Base-by-base conservation (phyloP, 164 flowering plant genomes). In the Berberis thunbergii region DNA sequence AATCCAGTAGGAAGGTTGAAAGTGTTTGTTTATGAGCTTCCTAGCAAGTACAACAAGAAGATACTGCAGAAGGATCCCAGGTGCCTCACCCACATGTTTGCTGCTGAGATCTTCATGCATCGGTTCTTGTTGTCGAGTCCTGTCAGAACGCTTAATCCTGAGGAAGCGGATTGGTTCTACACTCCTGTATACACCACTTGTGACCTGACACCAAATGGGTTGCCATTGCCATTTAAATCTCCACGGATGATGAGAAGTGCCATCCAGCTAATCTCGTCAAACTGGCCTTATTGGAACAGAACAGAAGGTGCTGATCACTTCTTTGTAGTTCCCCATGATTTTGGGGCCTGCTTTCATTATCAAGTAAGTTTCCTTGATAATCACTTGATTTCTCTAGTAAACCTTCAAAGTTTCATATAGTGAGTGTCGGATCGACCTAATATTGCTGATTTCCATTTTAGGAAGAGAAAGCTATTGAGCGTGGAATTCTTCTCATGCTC, bases 171-270 rank as follows among this genome's bases (percentile, higher is more conserved):
- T 77, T 93, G 98, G 97, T 88, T 93, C 64, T 93, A 88, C 66
- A 87, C 94, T 7, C 98, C 97, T 71, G 96, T 93, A 11, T 93
- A 93, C 75, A 77, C 94, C 38, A 93, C 98, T 41, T 93, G 98
- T 62, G 96, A 93, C 66, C 77, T 93, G 52, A 90, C 97, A 1
- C 97, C 92, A 13, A 88, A 87, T 78, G 98, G 97, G 61, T 78
- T 93, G 12, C 98, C 98, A 3, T 72, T 93, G 74, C 98, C 98
- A 9, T 90, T 90, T 71, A 93, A 93, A 72, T 93, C 98, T 1
- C 98, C 98, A 0, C 74, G 98, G 45, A 90, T 90, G 97, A 90
- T 93, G 96, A 80, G 97, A 77, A 93, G 97, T 67, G 97, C 96
- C 6, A 90, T 93, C 61, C 97, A 90, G 68, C 91, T 90, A 45